Base-by-base conservation (phyloP, 495 filamentous ascomycete genomes). In the Symbiotaphrina buchneri region DNA sequence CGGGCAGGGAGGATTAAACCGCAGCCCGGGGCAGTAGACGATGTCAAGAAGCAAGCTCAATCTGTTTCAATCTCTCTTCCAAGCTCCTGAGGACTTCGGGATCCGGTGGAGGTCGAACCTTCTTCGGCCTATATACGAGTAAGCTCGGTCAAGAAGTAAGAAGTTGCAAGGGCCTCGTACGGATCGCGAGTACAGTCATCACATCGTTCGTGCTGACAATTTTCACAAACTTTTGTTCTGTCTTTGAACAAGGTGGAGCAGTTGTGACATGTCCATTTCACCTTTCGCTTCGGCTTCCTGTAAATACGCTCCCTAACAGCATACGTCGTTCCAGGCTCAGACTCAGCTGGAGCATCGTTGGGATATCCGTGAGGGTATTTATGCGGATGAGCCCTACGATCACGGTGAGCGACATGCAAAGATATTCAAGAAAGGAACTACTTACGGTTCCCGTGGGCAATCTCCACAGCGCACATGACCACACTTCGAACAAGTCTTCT, bases 331-430 rank as follows among this genome's bases (percentile, higher is more conserved):
- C n/a, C n/a, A 22, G 34, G 27, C n/a, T 43, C 39, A 7, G 36
- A 16, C 5, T 31, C 33, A 4, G 52, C 47, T 6, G 60, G 52
- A n/a, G 37, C 58, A 46, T 87, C 78, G 13, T 75, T 74, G 7
- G 79, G 74, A 49, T 80, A 83, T 15, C 76, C 79, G 40, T 75
- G 62, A 0, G 76, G 71, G 41, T 77, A 78, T 42, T 74, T 81
- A 30, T 74, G 54, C 32, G 65, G 62, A 47, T 78, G 80, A 18
- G 70, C 48, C 27, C 72, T 79, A 45, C 3, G 26, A 22, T 7
- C 16, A 13, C 34, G 6, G 41, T 46, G 14, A 41, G 38, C 20
- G 38, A 39, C 14, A 45, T 25, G 24, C 38, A 40, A 15, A 21
- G 20, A 7, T 11, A 27, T 3, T 14, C 14, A 11, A 7, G 20